Percentiles rank a stretch among this genome's conserved stretches.
Conservation (phyloP, 768 basidiomycete species). For the Leucocoprinus sp. region DNA sequence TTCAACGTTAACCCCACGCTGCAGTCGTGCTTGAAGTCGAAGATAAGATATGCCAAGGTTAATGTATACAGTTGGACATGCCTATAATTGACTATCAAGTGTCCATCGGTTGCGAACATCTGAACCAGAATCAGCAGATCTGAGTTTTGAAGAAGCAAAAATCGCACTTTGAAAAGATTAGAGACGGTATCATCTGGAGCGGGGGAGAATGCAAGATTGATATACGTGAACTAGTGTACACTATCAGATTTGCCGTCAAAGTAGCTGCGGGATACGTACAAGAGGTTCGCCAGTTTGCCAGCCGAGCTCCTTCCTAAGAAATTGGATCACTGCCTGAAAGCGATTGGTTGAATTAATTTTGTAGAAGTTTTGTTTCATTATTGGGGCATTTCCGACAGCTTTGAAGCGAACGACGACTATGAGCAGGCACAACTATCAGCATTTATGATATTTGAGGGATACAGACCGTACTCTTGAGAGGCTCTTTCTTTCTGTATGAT, state of each 20-base stretch:
- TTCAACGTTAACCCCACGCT: conserved; percentile 30
- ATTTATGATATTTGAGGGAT: neutral
- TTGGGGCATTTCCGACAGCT: conserved; percentile 94
- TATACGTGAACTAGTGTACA: conserved; percentile 42
- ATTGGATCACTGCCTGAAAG: conserved; percentile 93
- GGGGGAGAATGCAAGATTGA: conserved; percentile 71
- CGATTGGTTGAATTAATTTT: conserved; percentile 92
- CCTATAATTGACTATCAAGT: conserved; percentile 92
- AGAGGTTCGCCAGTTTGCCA: conserved; percentile 83
- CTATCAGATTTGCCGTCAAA: neutral
- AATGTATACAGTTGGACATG: conserved; percentile 19
- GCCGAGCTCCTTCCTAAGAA: conserved; percentile 80
- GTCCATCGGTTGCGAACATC: conserved; percentile 84
- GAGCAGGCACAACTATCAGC: neutral
- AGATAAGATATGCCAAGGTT: neutral
- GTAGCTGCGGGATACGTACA: conserved; percentile 34
- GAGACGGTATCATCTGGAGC: conserved; percentile 78
- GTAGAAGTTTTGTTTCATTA: conserved; percentile 99
- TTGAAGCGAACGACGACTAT: conserved; percentile 97
- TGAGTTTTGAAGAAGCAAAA: neutral
- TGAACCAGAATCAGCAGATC: conserved; percentile 19
- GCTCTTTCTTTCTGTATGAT: conserved; percentile 81
- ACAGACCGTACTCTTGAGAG: conserved; percentile 56
- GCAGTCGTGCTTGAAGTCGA: conserved; percentile 28
- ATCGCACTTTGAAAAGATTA: conserved; percentile 61